Evolutionary conservation across 257 asterid genomes (phyloP).

Genomic region (Ophiorrhiza pumila): DNA sequence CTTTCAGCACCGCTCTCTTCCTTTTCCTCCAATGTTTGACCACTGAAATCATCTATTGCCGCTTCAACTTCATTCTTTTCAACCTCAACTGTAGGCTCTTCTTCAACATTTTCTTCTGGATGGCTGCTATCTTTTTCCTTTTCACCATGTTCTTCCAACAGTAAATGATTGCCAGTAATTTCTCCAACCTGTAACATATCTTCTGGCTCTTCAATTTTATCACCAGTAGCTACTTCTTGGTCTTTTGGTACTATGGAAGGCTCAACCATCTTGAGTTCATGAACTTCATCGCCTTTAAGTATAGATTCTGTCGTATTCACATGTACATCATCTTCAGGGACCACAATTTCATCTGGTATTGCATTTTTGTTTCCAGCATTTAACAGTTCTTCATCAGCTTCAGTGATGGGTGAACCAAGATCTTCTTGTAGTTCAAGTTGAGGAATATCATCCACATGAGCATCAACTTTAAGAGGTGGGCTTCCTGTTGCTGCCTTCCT

Average conservation of each 20-base stretch:
- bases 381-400: slow-evolving; percentile 32
- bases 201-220: slow-evolving; percentile 27
- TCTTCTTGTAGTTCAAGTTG: slow-evolving; percentile 22
- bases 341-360: slow-evolving; percentile 1
- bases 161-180: slow-evolving; percentile 11
- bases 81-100: background rate
- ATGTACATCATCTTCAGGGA: slow-evolving; percentile 15
- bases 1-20: slow-evolving; percentile 10
- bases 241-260: slow-evolving; percentile 15
- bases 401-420: slow-evolving; percentile 18
- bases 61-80: background rate
- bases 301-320: slow-evolving; percentile 11
- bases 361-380: slow-evolving; percentile 13
- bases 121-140: slow-evolving; percentile 10
- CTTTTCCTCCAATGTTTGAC: slow-evolving; percentile 3
- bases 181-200: slow-evolving; percentile 19
- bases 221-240: slow-evolving; percentile 9
- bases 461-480: slow-evolving; percentile 19
- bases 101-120: slow-evolving; percentile 3
- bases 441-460: slow-evolving; percentile 13
- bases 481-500: background rate
- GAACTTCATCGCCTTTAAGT: slow-evolving; percentile 14
- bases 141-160: slow-evolving; percentile 18
- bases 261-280: slow-evolving; percentile 22
- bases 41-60: background rate